Evolutionary conservation across 208 protist species (phyloP).

Genomic region (Leishmania guyanensis): DNA sequence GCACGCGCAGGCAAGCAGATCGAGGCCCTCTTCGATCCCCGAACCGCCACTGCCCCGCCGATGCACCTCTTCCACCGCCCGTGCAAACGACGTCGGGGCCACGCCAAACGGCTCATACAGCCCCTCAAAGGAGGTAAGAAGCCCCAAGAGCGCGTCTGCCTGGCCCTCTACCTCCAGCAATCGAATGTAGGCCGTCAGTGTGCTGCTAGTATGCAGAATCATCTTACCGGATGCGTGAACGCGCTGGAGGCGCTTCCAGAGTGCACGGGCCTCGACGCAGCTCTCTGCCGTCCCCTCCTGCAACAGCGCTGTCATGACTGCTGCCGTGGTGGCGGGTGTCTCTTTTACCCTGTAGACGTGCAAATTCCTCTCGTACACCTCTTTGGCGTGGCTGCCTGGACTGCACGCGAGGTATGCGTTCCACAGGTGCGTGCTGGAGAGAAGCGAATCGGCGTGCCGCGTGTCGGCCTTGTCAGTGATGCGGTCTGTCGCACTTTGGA

Average conservation of each 20-base stretch:
- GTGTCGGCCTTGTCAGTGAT: constrained; percentile 59
- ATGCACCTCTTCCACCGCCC: background rate
- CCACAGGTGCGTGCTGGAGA: constrained; percentile 64
- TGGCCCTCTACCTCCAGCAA: constrained; percentile 32
- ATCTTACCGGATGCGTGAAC: constrained; percentile 10
- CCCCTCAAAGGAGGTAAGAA: constrained; percentile 42
- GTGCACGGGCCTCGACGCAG: constrained; percentile 27
- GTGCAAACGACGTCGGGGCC: constrained; percentile 27
- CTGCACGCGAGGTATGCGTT: constrained; percentile 64
- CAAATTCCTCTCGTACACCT: constrained; percentile 56
- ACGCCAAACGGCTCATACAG: constrained; percentile 55
- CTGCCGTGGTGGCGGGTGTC: constrained; percentile 49
- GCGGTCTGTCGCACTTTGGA: constrained; percentile 56
- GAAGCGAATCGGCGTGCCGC: constrained; percentile 41
- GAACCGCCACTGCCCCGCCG: background rate
- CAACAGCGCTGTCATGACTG: constrained; percentile 63
- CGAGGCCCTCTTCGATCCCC: background rate
- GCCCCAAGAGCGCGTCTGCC: constrained; percentile 12
- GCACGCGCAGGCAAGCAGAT: constrained; percentile 6
- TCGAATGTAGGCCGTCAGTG: constrained; percentile 30
- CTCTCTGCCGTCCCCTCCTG: constrained; percentile 12
- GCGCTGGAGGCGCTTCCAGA: constrained; percentile 39
- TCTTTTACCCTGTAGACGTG: constrained; percentile 52
- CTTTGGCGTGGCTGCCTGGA: constrained; percentile 48
- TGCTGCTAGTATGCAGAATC: constrained; percentile 35